These are phyloP conservation scores for Mikania micrantha DNA, from an alignment of 129 eudicot genomes.

Conservation along the genomic window DNA sequence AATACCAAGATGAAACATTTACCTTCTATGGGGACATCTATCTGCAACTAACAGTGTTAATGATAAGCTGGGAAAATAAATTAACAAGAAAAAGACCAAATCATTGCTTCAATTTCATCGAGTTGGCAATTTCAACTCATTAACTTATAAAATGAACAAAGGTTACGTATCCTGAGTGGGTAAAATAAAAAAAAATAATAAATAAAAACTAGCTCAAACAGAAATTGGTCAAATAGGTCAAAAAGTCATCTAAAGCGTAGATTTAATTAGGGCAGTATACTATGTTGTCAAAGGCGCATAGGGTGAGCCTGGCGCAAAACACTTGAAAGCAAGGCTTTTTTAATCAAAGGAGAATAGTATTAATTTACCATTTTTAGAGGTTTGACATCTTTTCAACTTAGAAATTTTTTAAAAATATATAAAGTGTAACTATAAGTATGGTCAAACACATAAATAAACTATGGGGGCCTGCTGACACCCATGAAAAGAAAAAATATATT, in stretches of 20 bases:
- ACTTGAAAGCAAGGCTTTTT: no score
- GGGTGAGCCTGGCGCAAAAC: no score
- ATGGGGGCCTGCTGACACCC: no score
- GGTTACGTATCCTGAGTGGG: background rate
- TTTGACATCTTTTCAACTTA: no score
- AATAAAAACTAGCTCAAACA: background rate
- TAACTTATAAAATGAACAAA: background rate
- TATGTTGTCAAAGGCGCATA: no score
- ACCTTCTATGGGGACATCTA: background rate
- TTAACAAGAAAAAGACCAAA: background rate
- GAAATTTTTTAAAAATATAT: no score
- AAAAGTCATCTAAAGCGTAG: background rate
- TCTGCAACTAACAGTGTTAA: background rate
- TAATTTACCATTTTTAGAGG: no score
- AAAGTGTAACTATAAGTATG: no score
- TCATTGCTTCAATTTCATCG: background rate
- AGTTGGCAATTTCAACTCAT: background rate
- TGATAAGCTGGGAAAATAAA: background rate
- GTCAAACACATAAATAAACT: no score
- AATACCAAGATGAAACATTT: background rate
- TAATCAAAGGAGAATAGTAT: no score
- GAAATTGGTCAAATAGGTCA: background rate
- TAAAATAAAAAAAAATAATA: background rate
- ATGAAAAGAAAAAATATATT: no score
- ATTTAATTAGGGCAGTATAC: no score